Conservation (phyloP, 148 eudicot species). For the Vaccinium corymbosum region DNA sequence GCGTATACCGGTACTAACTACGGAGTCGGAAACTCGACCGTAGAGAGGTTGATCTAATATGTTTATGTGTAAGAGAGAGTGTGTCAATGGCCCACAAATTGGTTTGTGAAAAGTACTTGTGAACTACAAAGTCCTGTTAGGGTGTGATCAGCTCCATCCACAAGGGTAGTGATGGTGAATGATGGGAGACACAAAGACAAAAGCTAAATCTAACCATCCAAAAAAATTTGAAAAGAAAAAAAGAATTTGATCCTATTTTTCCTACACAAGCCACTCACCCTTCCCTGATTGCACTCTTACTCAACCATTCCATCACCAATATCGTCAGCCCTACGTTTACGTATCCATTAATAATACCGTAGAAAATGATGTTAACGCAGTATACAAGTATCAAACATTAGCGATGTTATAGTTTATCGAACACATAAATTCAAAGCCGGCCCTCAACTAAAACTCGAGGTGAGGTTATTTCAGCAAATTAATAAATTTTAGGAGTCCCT, state of each 20-base stretch:
- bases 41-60: background rate
- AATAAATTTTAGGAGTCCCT: no score
- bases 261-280: conserved; percentile 27
- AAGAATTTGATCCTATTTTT: conserved; percentile 6
- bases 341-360: background rate
- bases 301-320: conserved; percentile 56
- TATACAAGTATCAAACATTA: background rate
- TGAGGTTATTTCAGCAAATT: no score
- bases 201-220: conserved; percentile 39
- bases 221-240: background rate
- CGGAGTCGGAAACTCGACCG: background rate
- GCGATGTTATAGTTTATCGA: no score
- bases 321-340: conserved; percentile 65
- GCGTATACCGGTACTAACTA: background rate
- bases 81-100: conserved; percentile 40
- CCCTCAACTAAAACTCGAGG: no score
- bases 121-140: conserved; percentile 43
- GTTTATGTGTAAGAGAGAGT: background rate
- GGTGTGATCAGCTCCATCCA: conserved; percentile 24
- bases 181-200: conserved; percentile 41
- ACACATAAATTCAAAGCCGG: no score
- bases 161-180: conserved; percentile 22
- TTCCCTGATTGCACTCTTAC: conserved; percentile 53
- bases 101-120: conserved; percentile 53
- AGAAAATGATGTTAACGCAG: background rate